A percentile compares a stretch with the other conserved stretches of the same genome.
These are phyloP conservation scores for Aegilops sharonensis DNA, from an alignment of 176 grass and related monocot genomes.

Conservation along the genomic window DNA sequence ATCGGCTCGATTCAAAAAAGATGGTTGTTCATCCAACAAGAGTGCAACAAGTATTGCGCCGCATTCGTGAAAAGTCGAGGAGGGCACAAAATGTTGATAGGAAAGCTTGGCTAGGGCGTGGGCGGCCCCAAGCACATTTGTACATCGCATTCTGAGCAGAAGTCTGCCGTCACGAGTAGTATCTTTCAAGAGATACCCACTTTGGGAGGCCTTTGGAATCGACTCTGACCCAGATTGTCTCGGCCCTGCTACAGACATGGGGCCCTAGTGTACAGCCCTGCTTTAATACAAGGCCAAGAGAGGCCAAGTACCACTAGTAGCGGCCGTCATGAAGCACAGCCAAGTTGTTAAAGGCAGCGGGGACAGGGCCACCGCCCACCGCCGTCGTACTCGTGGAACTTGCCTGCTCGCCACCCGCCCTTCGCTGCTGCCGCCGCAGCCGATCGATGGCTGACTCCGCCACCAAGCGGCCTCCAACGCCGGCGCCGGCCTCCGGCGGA, in stretches of 20 bases:
- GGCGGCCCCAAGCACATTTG: too few relatives aligned
- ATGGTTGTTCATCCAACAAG: too few relatives aligned
- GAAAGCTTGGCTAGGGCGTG: too few relatives aligned
- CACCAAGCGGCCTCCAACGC: conserved; percentile 16
- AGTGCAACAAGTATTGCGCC: too few relatives aligned
- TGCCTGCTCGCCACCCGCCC: background rate
- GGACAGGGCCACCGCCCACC: background rate
- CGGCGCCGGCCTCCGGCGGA: background rate
- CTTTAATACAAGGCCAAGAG: background rate
- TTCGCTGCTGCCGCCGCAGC: background rate
- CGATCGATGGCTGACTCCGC: conserved; percentile 17
- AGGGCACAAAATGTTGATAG: too few relatives aligned
- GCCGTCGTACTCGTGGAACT: conserved; percentile 2
- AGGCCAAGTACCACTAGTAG: background rate
- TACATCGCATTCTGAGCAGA: background rate
- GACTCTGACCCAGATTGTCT: background rate
- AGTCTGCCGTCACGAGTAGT: background rate
- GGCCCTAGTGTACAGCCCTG: background rate
- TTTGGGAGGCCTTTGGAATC: background rate
- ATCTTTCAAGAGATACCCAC: background rate
- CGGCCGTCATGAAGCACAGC: background rate
- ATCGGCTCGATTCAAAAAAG: too few relatives aligned
- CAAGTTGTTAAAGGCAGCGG: background rate
- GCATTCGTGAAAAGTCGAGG: too few relatives aligned
- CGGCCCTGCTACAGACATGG: background rate